Percentiles rank a stretch among this genome's conserved stretches.
Conservation (phyloP, 116 monocot genomes). For the Zostera marina region DNA sequence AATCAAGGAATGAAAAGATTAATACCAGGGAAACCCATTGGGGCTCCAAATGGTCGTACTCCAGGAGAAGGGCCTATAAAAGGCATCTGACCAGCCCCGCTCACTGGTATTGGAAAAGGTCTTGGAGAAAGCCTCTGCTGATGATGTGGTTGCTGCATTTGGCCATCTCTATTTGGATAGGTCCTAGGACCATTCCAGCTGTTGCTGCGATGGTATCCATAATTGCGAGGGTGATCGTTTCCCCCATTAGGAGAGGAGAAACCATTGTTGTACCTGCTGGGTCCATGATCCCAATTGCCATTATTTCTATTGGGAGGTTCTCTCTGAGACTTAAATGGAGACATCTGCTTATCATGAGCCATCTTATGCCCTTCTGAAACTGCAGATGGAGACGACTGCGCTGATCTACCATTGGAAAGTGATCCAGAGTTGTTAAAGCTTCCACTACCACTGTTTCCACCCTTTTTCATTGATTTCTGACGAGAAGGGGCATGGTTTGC, state of each 20-base stretch:
- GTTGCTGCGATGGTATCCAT: conserved; percentile 12
- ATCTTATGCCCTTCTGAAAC: background rate
- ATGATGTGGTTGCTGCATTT: conserved; percentile 16
- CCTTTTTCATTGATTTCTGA: conserved; percentile 39
- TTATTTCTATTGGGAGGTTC: conserved; percentile 7
- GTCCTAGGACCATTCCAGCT: conserved; percentile 21
- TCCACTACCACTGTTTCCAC: conserved; percentile 5
- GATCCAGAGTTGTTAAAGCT: background rate
- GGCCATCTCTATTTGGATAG: conserved; percentile 12
- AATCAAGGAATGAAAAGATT: background rate
- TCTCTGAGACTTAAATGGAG: conserved; percentile 6
- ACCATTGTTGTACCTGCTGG: conserved; percentile 11
- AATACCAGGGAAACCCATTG: conserved; percentile 30
- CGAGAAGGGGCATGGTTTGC: conserved; percentile 14
- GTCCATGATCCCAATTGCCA: conserved; percentile 19
- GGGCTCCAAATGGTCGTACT: conserved; percentile 14
- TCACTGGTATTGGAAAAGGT: conserved; percentile 15
- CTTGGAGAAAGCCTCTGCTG: conserved; percentile 10
- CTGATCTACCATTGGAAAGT: conserved; percentile 13
- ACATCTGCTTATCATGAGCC: background rate
- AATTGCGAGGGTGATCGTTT: conserved; percentile 17
- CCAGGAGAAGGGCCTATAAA: conserved; percentile 17
- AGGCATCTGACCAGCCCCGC: conserved; percentile 9
- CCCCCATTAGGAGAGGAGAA: conserved; percentile 15
- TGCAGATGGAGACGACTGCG: conserved; percentile 2